These are phyloP conservation scores for Cyanidiococcus yangmingshanensis DNA, from an alignment of 23 red algal genomes.

Conservation along the genomic window DNA sequence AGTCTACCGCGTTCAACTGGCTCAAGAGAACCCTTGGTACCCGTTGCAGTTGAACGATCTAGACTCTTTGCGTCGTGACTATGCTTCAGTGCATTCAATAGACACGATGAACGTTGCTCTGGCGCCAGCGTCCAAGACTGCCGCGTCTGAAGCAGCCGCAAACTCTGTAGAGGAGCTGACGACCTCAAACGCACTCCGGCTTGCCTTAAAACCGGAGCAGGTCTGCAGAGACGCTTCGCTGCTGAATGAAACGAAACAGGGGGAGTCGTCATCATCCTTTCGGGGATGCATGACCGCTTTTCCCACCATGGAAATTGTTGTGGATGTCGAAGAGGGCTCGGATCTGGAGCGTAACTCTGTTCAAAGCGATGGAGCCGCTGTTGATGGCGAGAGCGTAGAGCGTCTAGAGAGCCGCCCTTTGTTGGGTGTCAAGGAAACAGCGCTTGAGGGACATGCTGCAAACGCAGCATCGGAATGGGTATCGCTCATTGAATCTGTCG, in stretches of 20 bases:
- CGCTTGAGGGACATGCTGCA: neutral
- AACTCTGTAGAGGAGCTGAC: neutral
- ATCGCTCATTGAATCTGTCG: neutral
- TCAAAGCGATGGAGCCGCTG: too few species aligned
- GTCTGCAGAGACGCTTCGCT: neutral
- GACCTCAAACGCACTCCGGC: neutral
- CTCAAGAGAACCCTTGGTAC: slow-evolving; percentile 29
- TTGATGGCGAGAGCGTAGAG: neutral
- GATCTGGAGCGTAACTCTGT: too few species aligned
- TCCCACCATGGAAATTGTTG: neutral
- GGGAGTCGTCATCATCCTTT: neutral
- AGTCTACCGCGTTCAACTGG: slow-evolving; percentile 38
- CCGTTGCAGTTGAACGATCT: slow-evolving; percentile 4
- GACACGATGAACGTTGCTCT: neutral
- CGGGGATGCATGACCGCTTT: too few species aligned
- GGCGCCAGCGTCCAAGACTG: neutral
- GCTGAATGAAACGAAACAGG: neutral
- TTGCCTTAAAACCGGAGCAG: neutral
- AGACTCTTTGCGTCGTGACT: neutral
- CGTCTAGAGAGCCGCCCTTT: neutral
- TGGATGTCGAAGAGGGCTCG: neutral
- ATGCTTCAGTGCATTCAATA: neutral
- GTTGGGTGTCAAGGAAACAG: neutral
- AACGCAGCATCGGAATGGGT: neutral
- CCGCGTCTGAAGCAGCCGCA: neutral